phyloP scores from a whole-genome alignment of 495 filamentous ascomycete species.

The Neurospora terricola region DNA sequence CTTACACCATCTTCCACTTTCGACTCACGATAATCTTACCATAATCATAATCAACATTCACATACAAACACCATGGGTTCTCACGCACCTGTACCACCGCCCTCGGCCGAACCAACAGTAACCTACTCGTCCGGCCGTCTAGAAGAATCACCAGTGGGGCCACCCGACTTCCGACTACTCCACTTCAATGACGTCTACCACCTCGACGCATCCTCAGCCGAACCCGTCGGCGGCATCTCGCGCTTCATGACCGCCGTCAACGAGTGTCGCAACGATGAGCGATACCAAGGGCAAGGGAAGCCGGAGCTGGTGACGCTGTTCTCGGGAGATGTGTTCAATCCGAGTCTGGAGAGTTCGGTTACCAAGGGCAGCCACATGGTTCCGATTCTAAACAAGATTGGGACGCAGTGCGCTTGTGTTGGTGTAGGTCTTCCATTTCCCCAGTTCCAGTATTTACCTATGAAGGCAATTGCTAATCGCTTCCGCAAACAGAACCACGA shows the following conservation, averaged over 20 bases:
- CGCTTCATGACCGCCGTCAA: slow-evolving; percentile 72
- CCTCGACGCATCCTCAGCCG: slow-evolving; percentile 60
- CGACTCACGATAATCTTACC: background rate
- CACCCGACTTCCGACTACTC: slow-evolving; percentile 66
- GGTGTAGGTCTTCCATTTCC: slow-evolving; percentile 46
- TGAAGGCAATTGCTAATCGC: background rate
- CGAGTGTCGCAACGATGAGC: slow-evolving; percentile 53
- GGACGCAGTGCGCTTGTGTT: slow-evolving; percentile 66
- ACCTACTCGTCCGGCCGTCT: slow-evolving; percentile 45
- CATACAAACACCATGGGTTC: background rate
- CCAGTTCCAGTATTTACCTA: too few species aligned
- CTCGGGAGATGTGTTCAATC: slow-evolving; percentile 88
- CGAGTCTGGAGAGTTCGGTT: slow-evolving; percentile 72
- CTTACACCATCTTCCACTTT: background rate
- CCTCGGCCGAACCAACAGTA: slow-evolving; percentile 14
- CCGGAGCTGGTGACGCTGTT: slow-evolving; percentile 68
- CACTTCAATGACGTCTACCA: slow-evolving; percentile 95
- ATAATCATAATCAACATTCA: background rate
- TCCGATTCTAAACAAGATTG: slow-evolving; percentile 67
- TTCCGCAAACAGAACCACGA: slow-evolving; percentile 59
- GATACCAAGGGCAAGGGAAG: slow-evolving; percentile 41
- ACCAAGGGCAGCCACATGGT: slow-evolving; percentile 88
- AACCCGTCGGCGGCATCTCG: slow-evolving; percentile 69
- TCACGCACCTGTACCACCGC: background rate
- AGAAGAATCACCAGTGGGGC: slow-evolving; percentile 4